Evolutionary conservation across 108 stramenopile genomes (phyloP).

Genomic region (Pseudonitzschia delicatissima): DNA sequence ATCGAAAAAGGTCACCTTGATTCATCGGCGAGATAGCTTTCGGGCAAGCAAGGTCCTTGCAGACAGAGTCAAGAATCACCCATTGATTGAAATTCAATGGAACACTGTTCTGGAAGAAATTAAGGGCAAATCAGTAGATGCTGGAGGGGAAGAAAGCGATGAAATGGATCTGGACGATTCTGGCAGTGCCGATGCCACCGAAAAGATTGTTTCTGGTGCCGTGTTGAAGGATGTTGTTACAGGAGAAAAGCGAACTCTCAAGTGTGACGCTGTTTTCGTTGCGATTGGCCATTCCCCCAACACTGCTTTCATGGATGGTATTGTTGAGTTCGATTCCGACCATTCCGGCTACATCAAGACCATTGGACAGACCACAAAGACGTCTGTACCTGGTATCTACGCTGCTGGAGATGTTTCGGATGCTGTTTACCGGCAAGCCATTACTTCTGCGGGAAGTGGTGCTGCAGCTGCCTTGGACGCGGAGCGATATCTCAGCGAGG

Average conservation of each 20-base stretch:
- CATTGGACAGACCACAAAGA: constrained; percentile 56
- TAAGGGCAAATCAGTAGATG: constrained; percentile 49
- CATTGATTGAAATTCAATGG: constrained; percentile 80
- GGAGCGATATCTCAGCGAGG: constrained; percentile 90
- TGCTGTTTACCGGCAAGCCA: constrained; percentile 92
- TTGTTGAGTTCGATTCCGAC: constrained; percentile 81
- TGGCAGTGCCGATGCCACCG: neutral
- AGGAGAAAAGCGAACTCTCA: constrained; percentile 49
- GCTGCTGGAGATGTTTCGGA: constrained; percentile 95
- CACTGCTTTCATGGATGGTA: constrained; percentile 76
- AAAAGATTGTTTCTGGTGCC: constrained; percentile 69
- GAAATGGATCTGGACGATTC: constrained; percentile 66
- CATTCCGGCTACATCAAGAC: constrained; percentile 82
- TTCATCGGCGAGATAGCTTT: constrained; percentile 91
- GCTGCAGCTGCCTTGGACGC: constrained; percentile 95
- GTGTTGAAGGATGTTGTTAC: constrained; percentile 62
- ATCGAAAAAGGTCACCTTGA: constrained; percentile 74
- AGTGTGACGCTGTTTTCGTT: constrained; percentile 86
- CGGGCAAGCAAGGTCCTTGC: constrained; percentile 88
- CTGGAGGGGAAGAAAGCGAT: constrained; percentile 24
- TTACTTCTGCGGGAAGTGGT: constrained; percentile 92
- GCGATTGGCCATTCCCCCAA: constrained; percentile 95
- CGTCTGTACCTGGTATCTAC: constrained; percentile 91
- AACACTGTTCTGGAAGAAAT: constrained; percentile 78
- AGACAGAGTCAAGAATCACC: constrained; percentile 81